Evolutionary conservation across 2,329 filamentous ascomycete species (phyloP).

Genomic region (Exophiala alcalophila): DNA sequence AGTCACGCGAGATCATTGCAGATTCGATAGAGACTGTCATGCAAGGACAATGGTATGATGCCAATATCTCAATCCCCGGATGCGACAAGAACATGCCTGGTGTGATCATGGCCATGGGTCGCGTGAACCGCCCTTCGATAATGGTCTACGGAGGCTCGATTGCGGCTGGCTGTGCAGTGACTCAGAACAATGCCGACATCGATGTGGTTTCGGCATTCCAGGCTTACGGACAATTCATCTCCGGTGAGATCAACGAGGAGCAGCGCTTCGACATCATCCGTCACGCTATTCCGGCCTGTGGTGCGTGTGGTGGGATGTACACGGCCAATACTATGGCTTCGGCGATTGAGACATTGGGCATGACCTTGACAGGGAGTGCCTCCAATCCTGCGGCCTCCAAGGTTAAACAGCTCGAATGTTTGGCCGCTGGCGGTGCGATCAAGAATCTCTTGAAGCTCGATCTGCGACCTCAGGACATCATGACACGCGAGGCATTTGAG

Average conservation of each 20-base stretch:
- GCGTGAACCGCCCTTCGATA: slow-evolving; percentile 87
- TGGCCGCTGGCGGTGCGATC: slow-evolving; percentile 68
- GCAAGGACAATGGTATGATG: slow-evolving; percentile 98
- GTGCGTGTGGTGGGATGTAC: slow-evolving; percentile 85
- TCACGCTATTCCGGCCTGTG: slow-evolving; percentile 79
- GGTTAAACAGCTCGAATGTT: slow-evolving; percentile 70
- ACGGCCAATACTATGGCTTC: slow-evolving; percentile 75
- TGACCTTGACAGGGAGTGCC: slow-evolving; percentile 79
- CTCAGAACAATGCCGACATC: slow-evolving; percentile 70
- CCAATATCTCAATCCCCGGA: slow-evolving; percentile 91
- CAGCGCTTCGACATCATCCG: slow-evolving; percentile 92
- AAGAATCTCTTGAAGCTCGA: slow-evolving; percentile 72
- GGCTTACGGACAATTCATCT: slow-evolving; percentile 91
- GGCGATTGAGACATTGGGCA: slow-evolving; percentile 68
- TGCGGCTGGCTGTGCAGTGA: slow-evolving; percentile 78
- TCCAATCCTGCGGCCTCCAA: slow-evolving; percentile 73
- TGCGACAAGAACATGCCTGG: slow-evolving; percentile 99
- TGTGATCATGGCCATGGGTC: slow-evolving; percentile 87
- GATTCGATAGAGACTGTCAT: slow-evolving; percentile 99
- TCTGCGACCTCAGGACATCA: slow-evolving; percentile 72
- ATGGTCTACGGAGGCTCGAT: slow-evolving; percentile 99
- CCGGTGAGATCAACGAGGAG: slow-evolving; percentile 85
- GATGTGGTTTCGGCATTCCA: slow-evolving; percentile 98
- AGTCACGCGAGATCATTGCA: slow-evolving; percentile 93
- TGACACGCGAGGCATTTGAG: slow-evolving; percentile 78